Base-by-base conservation (phyloP, 768 basidiomycete genomes). In the Brasilioporus rufonigricans region DNA sequence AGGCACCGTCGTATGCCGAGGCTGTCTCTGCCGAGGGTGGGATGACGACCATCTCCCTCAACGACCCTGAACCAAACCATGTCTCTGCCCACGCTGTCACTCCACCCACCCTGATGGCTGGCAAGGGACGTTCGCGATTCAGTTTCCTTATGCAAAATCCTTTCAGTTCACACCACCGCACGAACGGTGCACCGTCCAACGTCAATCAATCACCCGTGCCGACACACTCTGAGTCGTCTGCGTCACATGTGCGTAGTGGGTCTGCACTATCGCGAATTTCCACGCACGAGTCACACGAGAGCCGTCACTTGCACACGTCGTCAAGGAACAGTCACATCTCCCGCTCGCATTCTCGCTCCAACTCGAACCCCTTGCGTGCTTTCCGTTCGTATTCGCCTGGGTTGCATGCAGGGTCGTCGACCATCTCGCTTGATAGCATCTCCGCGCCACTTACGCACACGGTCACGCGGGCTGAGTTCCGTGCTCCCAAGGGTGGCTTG, bases 371-470 rank as follows among this genome's bases (percentile, higher is more conserved):
- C 29, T 38, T 62, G 13, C 80, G 38, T 74, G 81, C 44, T 0
- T 50, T 56, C 76, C 82, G 66, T 74, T 74, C 57, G 76, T 80
- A 43, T 65, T 69, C 33, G 26, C 72, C 74, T 50, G 55, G 46
- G 11, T 23, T 35, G 70, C 74, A 51, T 9, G 76, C 84, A 44
- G 82, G 77, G 32, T 88, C 87, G 9, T 88, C 88, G 19, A 73
- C 79, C 50, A 83, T 89, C 52, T 89, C 89, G 18, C 74, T 91
- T 33, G 76, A 83, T 59, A 87, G 81, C 11, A 92, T 93, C 53
- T 90, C 88, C 6, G 65, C 87, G 5, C 91, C 91, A 8, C 79
- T 93, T 10, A 78, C 84, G 7, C 87, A 93, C 66, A 92, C 91
- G 12, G 73, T 80, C 26, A 74, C 80, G 21, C 83, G 86, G 23